Evolutionary conservation across 1,284 basidiomycete species (phyloP).

Genomic region (Fomitopsis palustris): DNA sequence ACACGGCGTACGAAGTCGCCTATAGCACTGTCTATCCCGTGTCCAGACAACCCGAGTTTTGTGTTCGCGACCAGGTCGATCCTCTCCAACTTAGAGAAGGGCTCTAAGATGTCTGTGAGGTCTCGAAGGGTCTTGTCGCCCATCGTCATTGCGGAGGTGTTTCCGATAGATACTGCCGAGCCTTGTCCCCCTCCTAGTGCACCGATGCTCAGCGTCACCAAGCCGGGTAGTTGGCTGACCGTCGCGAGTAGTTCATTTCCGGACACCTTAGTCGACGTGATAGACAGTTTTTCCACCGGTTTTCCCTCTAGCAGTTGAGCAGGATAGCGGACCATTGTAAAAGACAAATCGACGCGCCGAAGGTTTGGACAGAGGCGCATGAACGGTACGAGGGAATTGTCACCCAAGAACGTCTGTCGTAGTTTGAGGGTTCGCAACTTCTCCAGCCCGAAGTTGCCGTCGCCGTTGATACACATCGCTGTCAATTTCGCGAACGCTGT

Average conservation of each 20-base stretch:
- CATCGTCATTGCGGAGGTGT: constrained; percentile 50
- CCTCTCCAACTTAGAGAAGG: constrained; percentile 39
- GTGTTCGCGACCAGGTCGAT: constrained; percentile 61
- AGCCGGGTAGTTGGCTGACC: constrained; percentile 34
- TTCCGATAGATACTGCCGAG: constrained; percentile 40
- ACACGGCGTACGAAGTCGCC: constrained; percentile 46
- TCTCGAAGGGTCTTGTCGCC: constrained; percentile 44
- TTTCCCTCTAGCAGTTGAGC: constrained; percentile 17
- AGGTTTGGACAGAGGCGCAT: constrained; percentile 48
- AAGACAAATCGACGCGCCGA: constrained; percentile 57
- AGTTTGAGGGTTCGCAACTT: constrained; percentile 54
- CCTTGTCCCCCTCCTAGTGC: constrained; percentile 53
- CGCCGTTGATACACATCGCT: constrained; percentile 20
- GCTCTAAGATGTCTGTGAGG: constrained; percentile 41
- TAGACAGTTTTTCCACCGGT: constrained; percentile 52
- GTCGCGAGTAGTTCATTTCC: constrained; percentile 38
- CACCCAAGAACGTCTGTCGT: constrained; percentile 50
- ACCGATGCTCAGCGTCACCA: constrained; percentile 54
- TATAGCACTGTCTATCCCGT: constrained; percentile 35
- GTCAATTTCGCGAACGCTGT: constrained; percentile 47
- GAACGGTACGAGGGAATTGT: constrained; percentile 40
- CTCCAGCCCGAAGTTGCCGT: constrained; percentile 28
- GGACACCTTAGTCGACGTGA: constrained; percentile 54
- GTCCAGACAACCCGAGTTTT: constrained; percentile 44
- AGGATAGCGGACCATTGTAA: constrained; percentile 49